Conservation (phyloP, 768 basidiomycete species). For the Hirschioporus abietinus region DNA sequence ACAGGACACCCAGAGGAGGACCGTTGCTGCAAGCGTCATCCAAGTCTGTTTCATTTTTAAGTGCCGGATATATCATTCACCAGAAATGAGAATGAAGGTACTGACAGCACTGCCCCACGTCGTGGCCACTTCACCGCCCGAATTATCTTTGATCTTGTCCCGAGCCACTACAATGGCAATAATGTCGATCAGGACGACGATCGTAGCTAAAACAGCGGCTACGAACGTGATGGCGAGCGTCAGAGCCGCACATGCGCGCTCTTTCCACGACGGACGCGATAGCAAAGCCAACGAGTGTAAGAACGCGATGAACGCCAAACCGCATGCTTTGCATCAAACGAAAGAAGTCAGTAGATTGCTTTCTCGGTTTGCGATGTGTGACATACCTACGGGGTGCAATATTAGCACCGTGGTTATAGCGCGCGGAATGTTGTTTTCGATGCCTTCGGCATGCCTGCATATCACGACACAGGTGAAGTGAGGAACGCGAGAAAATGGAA, state of each 20-base stretch:
- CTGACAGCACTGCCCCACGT: conserved; percentile 46
- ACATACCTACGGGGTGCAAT: conserved; percentile 49
- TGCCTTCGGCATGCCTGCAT: conserved; percentile 13
- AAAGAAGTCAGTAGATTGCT: background rate
- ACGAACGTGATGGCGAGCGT: conserved; percentile 33
- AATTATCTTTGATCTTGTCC: conserved; percentile 34
- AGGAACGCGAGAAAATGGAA: conserved; percentile 11
- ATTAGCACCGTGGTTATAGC: conserved; percentile 44
- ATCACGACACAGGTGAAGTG: conserved; percentile 3
- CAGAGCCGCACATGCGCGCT: conserved; percentile 29
- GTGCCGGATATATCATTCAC: background rate
- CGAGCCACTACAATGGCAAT: conserved; percentile 42
- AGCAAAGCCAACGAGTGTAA: conserved; percentile 40
- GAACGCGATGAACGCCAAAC: conserved; percentile 43
- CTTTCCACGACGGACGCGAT: conserved; percentile 29
- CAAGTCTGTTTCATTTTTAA: conserved; percentile 1
- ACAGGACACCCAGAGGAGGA: conserved; percentile 44
- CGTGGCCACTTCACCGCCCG: conserved; percentile 34
- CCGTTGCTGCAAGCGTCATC: conserved; percentile 15
- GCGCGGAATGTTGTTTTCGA: conserved; percentile 38
- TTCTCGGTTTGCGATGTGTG: background rate
- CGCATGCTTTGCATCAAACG: conserved; percentile 31
- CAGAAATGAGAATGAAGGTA: conserved; percentile 6
- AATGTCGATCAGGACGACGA: conserved; percentile 49
- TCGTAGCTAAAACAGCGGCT: conserved; percentile 40